phyloP scores from a whole-genome alignment of 2,329 filamentous ascomycete genomes.

The Ceratocystis papillata region DNA sequence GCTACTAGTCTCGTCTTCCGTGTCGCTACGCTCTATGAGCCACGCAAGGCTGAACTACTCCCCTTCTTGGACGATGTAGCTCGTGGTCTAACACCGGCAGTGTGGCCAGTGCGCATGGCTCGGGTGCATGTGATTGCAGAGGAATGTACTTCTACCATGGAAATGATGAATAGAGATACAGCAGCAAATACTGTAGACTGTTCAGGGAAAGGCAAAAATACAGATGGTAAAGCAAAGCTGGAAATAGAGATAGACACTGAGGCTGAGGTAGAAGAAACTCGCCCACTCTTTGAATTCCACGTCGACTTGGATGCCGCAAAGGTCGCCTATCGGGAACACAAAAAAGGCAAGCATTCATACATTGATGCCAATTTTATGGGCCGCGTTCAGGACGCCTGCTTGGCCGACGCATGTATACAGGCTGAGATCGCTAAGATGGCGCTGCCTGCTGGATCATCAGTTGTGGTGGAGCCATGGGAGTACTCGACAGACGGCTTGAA shows the following conservation, averaged over 20 bases:
- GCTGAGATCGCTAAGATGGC: slow-evolving; percentile 35
- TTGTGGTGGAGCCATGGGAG: slow-evolving; percentile 45
- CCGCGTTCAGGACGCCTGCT: slow-evolving; percentile 38
- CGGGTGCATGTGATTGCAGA: slow-evolving; percentile 33
- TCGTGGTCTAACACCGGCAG: slow-evolving; percentile 21
- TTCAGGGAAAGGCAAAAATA: background rate
- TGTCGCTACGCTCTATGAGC: slow-evolving; percentile 42
- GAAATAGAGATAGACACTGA: background rate
- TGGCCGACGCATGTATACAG: slow-evolving; percentile 36
- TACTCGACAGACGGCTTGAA: slow-evolving; percentile 46
- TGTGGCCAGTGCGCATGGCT: slow-evolving; percentile 32
- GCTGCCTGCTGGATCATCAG: slow-evolving; percentile 36
- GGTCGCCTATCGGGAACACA: slow-evolving; percentile 30
- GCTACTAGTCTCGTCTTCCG: slow-evolving; percentile 34
- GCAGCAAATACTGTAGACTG: too few species aligned
- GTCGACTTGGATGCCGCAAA: slow-evolving; percentile 30
- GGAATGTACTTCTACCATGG: background rate
- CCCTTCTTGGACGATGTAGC: slow-evolving; percentile 36
- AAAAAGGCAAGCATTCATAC: slow-evolving; percentile 37
- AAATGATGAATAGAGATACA: too few species aligned
- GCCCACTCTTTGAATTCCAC: slow-evolving; percentile 31
- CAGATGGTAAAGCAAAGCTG: background rate
- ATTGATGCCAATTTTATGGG: slow-evolving; percentile 41
- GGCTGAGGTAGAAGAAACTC: slow-evolving; percentile 11
- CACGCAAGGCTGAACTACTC: slow-evolving; percentile 39